Evolutionary conservation across 2,329 filamentous ascomycete species (phyloP), one percentile per base, ranked within the genome.

Genomic region (Sclerotiophoma versabilis): DNA sequence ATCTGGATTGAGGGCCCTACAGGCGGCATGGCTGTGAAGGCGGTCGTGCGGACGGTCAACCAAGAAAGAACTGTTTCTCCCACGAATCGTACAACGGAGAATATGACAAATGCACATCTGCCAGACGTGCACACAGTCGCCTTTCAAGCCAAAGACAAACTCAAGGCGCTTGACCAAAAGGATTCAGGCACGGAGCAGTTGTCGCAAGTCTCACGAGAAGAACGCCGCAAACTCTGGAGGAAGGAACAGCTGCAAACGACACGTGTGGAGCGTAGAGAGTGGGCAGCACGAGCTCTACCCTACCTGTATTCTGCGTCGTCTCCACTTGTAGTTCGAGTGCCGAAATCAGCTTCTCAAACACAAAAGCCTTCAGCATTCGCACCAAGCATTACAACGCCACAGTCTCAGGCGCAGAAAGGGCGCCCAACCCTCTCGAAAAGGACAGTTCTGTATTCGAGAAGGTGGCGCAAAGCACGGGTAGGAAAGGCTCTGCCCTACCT

Each of bases 21-120:
- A 63, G 71, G 76, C 64, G 60, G 72, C 20, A 67, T 80, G 45
- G 78, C 78, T 32, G 78, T 81, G 5, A 81, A 77, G 56, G 80
- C 76, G 15, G 75, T 60, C 8, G 63, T 72, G 15, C 57, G 45
- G 8, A 64, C 68, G 6, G 44, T 34, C 9, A 3, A 20, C 10
- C 23, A 12, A 15, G 22, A 14, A n/a, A n/a, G n/a, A 48, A 29
- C 25, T 3, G 14, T 2, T 34, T 9, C 22, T 8, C 1, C 3
- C 12, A 26, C 27, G 7, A 12, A 25, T 15, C n/a, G 1, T 25
- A 14, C n/a, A 22, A 30, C 12, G 3, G 22, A 32, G 15, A 6
- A 19, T 2, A 7, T 3, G 8, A 12, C 14, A 15, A 20, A 19
- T 6, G 29, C 49, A 27, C 11, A 19, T 23, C 32, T 38, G 20